Evolutionary conservation across 1,139 yeast genomes (phyloP).

Genomic region (Pichia cactophila): DNA sequence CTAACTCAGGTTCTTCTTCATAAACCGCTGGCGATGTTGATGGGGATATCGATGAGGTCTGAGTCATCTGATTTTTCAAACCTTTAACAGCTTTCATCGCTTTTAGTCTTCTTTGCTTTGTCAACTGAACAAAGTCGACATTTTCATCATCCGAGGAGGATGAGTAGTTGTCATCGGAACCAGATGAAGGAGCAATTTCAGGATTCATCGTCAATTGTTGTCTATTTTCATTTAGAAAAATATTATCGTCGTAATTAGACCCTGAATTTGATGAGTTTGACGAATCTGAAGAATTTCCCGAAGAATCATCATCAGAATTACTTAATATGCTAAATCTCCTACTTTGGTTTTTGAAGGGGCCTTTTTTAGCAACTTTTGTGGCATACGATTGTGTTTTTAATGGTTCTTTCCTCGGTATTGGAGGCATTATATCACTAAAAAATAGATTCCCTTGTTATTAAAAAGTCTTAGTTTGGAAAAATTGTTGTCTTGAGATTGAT

Average conservation of each 20-base stretch:
- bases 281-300: constrained; percentile 50
- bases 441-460: too few species aligned
- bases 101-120: constrained; percentile 56
- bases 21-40: constrained; percentile 10
- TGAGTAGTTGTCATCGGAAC: constrained; percentile 33
- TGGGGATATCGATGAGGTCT: constrained; percentile 7
- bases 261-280: constrained; percentile 13
- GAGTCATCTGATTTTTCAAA: constrained; percentile 30
- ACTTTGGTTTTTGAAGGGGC: constrained; percentile 7
- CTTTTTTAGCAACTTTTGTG: constrained; percentile 7
- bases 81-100: constrained; percentile 46
- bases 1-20: constrained; percentile 23
- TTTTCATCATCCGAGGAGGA: constrained; percentile 60
- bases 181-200: constrained; percentile 12
- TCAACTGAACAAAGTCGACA: constrained; percentile 62
- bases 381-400: constrained; percentile 1
- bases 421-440: background rate
- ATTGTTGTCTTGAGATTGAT: too few species aligned
- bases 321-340: constrained; percentile 41
- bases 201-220: background rate
- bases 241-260: constrained; percentile 13
- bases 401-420: constrained; percentile 5
- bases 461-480: too few species aligned
- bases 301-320: constrained; percentile 24
- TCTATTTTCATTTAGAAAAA: constrained; percentile 3